A percentile compares a stretch with the other conserved stretches of the same genome.
Evolutionary conservation across 805 yeast species (phyloP).

Genomic region (Lachancea fermentati): DNA sequence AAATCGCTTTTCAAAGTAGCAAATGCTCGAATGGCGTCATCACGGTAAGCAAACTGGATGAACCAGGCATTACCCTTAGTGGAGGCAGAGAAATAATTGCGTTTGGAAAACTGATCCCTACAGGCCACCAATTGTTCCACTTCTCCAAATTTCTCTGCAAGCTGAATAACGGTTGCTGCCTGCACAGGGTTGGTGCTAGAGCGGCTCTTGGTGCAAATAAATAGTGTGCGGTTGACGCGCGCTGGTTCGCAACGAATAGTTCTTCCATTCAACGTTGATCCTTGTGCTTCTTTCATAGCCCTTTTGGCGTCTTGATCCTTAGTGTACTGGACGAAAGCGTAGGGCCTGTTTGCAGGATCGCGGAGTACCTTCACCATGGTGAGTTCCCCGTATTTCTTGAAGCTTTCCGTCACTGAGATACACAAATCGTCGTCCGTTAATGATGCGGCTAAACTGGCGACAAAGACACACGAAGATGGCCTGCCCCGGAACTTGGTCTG

Average conservation of each 20-base stretch:
- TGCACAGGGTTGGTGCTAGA: constrained; percentile 14
- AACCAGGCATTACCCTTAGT: constrained; percentile 52
- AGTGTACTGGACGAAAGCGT: constrained; percentile 85
- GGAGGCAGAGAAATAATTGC: constrained; percentile 16
- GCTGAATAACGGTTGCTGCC: constrained; percentile 32
- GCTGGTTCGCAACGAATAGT: constrained; percentile 85
- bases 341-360: constrained; percentile 78
- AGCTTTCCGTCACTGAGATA: constrained; percentile 61
- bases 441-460: constrained; percentile 68
- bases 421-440: constrained; percentile 67
- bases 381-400: constrained; percentile 64
- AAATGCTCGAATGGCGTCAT: constrained; percentile 82
- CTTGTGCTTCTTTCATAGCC: constrained; percentile 68
- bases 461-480: constrained; percentile 86
- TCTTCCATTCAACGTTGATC: constrained; percentile 64
- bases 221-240: constrained; percentile 81
- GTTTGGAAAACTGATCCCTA: constrained; percentile 26
- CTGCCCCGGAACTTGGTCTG: constrained; percentile 40
- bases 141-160: constrained; percentile 59
- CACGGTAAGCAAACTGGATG: constrained; percentile 71
- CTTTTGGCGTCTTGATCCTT: constrained; percentile 60
- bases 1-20: constrained; percentile 55
- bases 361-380: constrained; percentile 75
- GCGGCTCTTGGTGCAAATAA: constrained; percentile 35
- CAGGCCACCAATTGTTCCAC: constrained; percentile 57